A percentile compares a stretch with the other conserved stretches of the same genome.
Evolutionary conservation across 768 basidiomycete species (phyloP).

Genomic region (Rhizopogon salebrosus): DNA sequence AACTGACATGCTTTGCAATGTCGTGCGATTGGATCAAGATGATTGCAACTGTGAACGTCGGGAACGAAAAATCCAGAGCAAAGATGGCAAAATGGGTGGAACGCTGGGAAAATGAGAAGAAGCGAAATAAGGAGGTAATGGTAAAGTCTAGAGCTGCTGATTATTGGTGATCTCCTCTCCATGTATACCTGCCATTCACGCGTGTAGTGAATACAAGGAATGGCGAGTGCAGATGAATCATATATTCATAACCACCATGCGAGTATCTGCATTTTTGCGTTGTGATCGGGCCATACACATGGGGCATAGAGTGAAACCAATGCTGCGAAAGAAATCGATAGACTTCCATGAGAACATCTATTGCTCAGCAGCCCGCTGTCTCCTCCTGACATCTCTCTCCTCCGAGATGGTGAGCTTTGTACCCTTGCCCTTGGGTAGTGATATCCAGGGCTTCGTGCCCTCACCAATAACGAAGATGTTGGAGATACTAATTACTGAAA

Average conservation of each 20-base stretch:
- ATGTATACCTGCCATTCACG: background rate
- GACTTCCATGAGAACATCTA: constrained; percentile 29
- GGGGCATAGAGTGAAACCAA: constrained; percentile 7
- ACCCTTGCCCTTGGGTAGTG: constrained; percentile 96
- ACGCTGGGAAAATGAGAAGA: constrained; percentile 83
- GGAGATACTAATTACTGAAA: constrained; percentile 53
- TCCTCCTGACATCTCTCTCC: constrained; percentile 91
- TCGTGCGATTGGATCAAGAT: constrained; percentile 82
- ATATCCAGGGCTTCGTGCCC: constrained; percentile 94
- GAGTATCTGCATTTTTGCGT: constrained; percentile 16
- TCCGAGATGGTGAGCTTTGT: constrained; percentile 95
- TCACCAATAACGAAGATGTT: constrained; percentile 99
- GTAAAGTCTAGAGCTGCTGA: constrained; percentile 35
- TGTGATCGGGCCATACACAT: constrained; percentile 12
- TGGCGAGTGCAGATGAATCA: background rate
- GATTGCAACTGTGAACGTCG: constrained; percentile 94
- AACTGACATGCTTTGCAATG: constrained; percentile 92
- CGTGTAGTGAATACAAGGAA: background rate
- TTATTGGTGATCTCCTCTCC: constrained; percentile 36
- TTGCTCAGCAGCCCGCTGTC: constrained; percentile 65
- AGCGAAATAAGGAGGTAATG: constrained; percentile 35
- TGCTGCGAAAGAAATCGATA: constrained; percentile 5
- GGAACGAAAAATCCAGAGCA: constrained; percentile 60
- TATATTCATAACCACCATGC: constrained; percentile 13
- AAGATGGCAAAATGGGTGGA: constrained; percentile 91